These are phyloP conservation scores for Ramichloridium luteum DNA, from an alignment of 2,329 filamentous ascomycete genomes.

Conservation along the genomic window DNA sequence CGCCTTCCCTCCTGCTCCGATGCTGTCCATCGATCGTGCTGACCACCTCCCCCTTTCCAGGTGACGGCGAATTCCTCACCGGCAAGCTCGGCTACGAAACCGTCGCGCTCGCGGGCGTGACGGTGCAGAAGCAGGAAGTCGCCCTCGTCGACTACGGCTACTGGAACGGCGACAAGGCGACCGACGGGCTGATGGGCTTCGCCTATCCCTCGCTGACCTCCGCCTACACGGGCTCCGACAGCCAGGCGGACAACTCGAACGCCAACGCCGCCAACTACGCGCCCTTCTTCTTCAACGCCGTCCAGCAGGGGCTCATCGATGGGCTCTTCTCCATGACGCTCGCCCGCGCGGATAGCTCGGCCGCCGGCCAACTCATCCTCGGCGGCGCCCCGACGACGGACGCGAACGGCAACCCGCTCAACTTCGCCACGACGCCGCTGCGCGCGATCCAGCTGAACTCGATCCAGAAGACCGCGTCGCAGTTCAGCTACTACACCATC, in stretches of 20 bases:
- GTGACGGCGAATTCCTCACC: conserved; percentile 30
- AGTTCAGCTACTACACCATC: conserved; percentile 30
- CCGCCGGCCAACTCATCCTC: conserved; percentile 36
- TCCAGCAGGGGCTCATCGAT: conserved; percentile 30
- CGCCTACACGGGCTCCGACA: conserved; percentile 23
- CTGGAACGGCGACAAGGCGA: conserved; percentile 24
- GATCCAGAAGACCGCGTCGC: conserved; percentile 14
- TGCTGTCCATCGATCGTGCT: too few species aligned
- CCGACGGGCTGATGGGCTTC: conserved; percentile 41
- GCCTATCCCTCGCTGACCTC: conserved; percentile 40
- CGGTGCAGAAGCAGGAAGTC: conserved; percentile 34
- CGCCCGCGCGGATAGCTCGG: conserved; percentile 18
- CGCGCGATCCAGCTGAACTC: conserved; percentile 16
- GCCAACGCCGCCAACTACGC: too few species aligned
- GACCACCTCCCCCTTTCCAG: too few species aligned
- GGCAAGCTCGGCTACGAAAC: conserved; percentile 30
- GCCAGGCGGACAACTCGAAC: conserved; percentile 11
- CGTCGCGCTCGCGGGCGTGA: conserved; percentile 36
- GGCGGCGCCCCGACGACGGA: conserved; percentile 41
- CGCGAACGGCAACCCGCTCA: too few species aligned
- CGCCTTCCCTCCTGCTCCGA: too few species aligned
- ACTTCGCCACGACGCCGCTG: conserved; percentile 28
- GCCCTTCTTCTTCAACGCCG: conserved; percentile 41
- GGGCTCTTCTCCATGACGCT: conserved; percentile 41
- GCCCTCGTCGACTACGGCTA: conserved; percentile 29